Percentiles rank a stretch among this genome's conserved stretches.
Evolutionary conservation across 1,284 basidiomycete genomes (phyloP).

Genomic region (Schizopora paradoxa): DNA sequence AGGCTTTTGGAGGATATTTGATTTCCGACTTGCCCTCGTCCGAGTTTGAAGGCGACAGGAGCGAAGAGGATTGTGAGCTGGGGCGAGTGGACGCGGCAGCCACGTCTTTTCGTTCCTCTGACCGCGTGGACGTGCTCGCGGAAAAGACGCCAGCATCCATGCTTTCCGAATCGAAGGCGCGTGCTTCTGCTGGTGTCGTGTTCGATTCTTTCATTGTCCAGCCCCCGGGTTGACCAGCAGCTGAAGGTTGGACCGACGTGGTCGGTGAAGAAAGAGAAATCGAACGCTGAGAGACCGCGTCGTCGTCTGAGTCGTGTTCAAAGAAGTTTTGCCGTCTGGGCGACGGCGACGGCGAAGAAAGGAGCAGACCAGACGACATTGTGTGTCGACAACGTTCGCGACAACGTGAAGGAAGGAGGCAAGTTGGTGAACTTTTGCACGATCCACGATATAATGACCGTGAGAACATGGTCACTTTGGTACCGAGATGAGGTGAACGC

Average conservation of each 20-base stretch:
- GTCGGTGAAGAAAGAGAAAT: slow-evolving; percentile 66
- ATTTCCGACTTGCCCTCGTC: slow-evolving; percentile 20
- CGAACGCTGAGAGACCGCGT: slow-evolving; percentile 71
- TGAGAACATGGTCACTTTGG: too few species aligned
- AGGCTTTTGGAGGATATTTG: slow-evolving; percentile 54
- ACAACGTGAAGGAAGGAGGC: too few species aligned
- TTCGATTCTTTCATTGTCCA: slow-evolving; percentile 14
- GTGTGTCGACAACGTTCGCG: too few species aligned
- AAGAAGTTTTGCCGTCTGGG: slow-evolving; percentile 22
- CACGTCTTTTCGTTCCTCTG: too few species aligned
- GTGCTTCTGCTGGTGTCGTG: not conserved
- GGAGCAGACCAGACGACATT: slow-evolving; percentile 11
- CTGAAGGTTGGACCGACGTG: slow-evolving; percentile 36
- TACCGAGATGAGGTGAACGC: too few species aligned
- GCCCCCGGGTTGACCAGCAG: slow-evolving; percentile 13
- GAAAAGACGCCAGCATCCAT: slow-evolving; percentile 8
- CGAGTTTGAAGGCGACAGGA: slow-evolving; percentile 21
- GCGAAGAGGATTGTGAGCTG: slow-evolving; percentile 16
- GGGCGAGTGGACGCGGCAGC: slow-evolving; percentile 9
- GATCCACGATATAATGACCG: too few species aligned
- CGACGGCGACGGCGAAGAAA: slow-evolving; percentile 17
- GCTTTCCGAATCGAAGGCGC: slow-evolving; percentile 1
- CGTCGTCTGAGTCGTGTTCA: slow-evolving; percentile 34
- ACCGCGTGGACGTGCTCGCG: slow-evolving; percentile 11
- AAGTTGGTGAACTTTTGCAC: too few species aligned